A percentile compares a stretch with the other conserved stretches of the same genome.
Conservation (phyloP, 1,284 basidiomycete genomes). For the Amylostereum chailletii region DNA sequence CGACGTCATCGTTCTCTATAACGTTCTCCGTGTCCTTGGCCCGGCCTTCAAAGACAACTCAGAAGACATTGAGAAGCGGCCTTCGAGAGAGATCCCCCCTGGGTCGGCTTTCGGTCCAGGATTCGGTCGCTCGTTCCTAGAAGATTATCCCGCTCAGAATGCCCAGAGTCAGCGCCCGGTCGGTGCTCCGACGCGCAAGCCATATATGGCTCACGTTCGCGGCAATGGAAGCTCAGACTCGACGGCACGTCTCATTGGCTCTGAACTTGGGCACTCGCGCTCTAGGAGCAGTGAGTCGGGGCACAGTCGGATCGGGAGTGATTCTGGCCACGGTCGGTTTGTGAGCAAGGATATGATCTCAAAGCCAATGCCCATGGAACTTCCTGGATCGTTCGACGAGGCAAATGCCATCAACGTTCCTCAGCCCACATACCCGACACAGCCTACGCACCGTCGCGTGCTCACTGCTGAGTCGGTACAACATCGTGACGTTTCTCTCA, state of each 20-base stretch:
- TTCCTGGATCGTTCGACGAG: too few species aligned
- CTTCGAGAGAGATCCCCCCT: conserved; percentile 9
- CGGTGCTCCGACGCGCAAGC: neutral
- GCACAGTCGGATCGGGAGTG: neutral
- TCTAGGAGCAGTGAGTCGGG: too few species aligned
- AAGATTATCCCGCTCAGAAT: neutral
- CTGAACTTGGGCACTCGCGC: too few species aligned
- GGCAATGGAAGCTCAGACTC: neutral
- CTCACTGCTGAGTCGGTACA: too few species aligned
- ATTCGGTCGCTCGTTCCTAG: neutral
- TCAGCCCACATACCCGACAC: too few species aligned
- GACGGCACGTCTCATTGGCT: too few species aligned
- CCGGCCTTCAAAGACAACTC: conserved; percentile 29
- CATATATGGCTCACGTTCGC: neutral
- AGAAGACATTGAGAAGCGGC: conserved; percentile 23
- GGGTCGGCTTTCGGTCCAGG: neutral
- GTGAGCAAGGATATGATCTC: neutral
- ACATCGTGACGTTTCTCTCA: too few species aligned
- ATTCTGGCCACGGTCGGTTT: neutral
- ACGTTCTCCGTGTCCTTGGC: conserved; percentile 57
- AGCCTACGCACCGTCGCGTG: too few species aligned
- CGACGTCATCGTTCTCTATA: conserved; percentile 57
- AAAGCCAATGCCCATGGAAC: neutral
- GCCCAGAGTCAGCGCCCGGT: too few species aligned
- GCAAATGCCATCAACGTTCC: too few species aligned